These are phyloP conservation scores for Macrolepiota dolichaula DNA, from an alignment of 768 basidiomycete species.

Conservation along the genomic window DNA sequence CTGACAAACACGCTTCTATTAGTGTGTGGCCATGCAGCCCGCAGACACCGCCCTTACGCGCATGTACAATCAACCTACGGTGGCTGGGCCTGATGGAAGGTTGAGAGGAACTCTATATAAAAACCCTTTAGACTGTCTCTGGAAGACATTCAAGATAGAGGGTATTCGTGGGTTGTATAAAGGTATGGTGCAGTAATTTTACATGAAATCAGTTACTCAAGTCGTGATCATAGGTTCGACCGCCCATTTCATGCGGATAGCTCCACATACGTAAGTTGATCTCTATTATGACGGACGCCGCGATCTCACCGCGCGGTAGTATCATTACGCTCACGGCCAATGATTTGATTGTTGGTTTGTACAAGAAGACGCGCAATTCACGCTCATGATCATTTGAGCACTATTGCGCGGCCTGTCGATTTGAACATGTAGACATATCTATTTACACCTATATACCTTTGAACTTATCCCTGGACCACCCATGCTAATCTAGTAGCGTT, in stretches of 20 bases:
- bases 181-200: conserved; percentile 37
- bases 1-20: conserved; percentile 12
- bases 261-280: conserved; percentile 76
- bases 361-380: conserved; percentile 40
- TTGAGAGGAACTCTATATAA: conserved; percentile 77
- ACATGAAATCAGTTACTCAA: background rate
- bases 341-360: conserved; percentile 69
- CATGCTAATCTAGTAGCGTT: too few species aligned
- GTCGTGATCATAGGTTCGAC: conserved; percentile 63
- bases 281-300: background rate
- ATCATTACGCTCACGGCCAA: conserved; percentile 91
- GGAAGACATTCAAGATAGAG: conserved; percentile 92
- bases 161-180: conserved; percentile 96
- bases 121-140: conserved; percentile 93
- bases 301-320: conserved; percentile 32
- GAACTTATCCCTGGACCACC: too few species aligned
- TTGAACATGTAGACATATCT: too few species aligned
- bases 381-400: conserved; percentile 27
- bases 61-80: conserved; percentile 94
- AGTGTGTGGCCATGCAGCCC: conserved; percentile 94
- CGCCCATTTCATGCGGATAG: conserved; percentile 90
- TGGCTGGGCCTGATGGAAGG: conserved; percentile 64
- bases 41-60: conserved; percentile 91
- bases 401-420: background rate
- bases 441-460: too few species aligned